These are phyloP conservation scores for Gossypium schwendimanii DNA, from an alignment of 441 rosid genomes.

Conservation along the genomic window DNA sequence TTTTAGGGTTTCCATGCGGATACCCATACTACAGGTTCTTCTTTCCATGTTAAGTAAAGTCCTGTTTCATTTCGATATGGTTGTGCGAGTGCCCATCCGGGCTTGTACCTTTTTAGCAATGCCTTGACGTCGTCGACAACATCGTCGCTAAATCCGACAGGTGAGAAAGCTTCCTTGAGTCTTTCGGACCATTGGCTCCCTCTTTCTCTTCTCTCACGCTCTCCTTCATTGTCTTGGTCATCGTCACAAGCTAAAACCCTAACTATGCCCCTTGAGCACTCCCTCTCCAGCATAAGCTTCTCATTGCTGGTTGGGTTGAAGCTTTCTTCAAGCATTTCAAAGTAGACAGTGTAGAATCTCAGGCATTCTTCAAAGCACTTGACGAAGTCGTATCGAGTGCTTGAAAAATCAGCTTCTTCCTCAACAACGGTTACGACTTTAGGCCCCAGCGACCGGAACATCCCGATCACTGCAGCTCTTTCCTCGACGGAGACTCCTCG, in stretches of 20 bases:
- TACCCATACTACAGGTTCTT: conserved; percentile 61
- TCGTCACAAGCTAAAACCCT: conserved; percentile 59
- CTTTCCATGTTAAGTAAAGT: conserved; percentile 61
- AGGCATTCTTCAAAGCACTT: conserved; percentile 67
- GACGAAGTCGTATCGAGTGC: conserved; percentile 44
- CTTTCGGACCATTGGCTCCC: conserved; percentile 52
- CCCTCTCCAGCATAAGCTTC: conserved; percentile 58
- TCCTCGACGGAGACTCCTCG: conserved; percentile 39
- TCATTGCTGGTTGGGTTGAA: conserved; percentile 55
- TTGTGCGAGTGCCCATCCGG: conserved; percentile 45
- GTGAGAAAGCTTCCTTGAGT: conserved; percentile 32
- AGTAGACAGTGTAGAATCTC: conserved; percentile 48
- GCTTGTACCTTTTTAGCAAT: conserved; percentile 51
- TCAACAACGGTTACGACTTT: conserved; percentile 57
- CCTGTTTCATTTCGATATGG: conserved; percentile 33
- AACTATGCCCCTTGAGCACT: conserved; percentile 60
- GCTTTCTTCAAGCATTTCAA: conserved; percentile 73
- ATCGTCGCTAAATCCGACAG: conserved; percentile 50
- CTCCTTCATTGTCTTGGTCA: conserved; percentile 17
- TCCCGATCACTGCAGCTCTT: conserved; percentile 29
- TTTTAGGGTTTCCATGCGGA: conserved; percentile 75
- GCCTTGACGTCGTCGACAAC: conserved; percentile 66
- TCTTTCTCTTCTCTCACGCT: conserved; percentile 55
- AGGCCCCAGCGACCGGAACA: conserved; percentile 43
- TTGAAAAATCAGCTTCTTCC: conserved; percentile 66